Evolutionary conservation across 805 yeast species (phyloP), one percentile per base, ranked within the genome.

Genomic region (Yamadazyma paraphyllophila): DNA sequence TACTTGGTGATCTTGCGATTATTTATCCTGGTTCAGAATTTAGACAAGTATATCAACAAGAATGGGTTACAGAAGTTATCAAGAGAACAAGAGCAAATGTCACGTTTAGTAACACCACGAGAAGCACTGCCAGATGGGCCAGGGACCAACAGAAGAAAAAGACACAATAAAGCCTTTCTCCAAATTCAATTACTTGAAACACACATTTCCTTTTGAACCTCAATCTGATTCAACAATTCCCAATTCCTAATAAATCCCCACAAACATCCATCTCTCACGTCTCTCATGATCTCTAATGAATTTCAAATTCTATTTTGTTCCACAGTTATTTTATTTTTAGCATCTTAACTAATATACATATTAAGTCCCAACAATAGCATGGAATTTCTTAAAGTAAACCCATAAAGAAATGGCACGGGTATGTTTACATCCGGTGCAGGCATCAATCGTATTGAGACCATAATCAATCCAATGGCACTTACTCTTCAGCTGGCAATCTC

Each of bases 71-170:
- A 6, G 84, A 81, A 20, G 79, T 88, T 60, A 84, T 94, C 61
- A 83, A 81, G 62, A 80, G 74, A 60, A 83, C 91, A 16, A 80
- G 94, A 65, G 59, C 79, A 44, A 83, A 83, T 60, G 74, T 77
- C 50, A 56, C 73, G 27, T 87, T 82, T 60, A 72, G 81, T 30
- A 80, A 78, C 56, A 69, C 76, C 45, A 89, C 97, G 10, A 82
- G 80, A 62, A 94, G 86, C 59, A 88, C 96, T n/a, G 97, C 97
- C 7, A 81, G 91, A 68, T 94, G 98, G 98, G 97, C 99, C 12
- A 80, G 94, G 55, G 96, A 87, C 58, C 96, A 84, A 67, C 88
- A 80, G 62, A 80, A 78, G 65, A 69, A 71, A 48, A 39, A 36
- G 27, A 33, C 30, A 14, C 36, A 32, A n/a, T 31, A n/a, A 36